Conservation (phyloP, 768 basidiomycete species). For the Boletus subparvulus region DNA sequence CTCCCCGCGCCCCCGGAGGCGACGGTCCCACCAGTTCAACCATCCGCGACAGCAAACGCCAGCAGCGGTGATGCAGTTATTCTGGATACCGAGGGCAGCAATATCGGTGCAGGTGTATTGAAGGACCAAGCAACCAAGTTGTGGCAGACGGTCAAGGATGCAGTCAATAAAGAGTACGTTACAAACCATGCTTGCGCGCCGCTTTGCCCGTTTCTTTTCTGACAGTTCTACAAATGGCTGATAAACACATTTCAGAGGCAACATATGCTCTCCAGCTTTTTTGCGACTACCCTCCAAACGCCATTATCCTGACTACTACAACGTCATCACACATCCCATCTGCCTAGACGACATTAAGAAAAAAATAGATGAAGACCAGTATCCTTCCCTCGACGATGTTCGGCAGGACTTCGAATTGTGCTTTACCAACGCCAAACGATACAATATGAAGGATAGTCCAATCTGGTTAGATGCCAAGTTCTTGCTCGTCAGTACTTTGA, state of each 20-base stretch:
- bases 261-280: slow-evolving; percentile 62
- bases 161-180: slow-evolving; percentile 86
- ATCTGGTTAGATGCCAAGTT: slow-evolving; percentile 85
- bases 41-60: slow-evolving; percentile 33
- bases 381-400: slow-evolving; percentile 64
- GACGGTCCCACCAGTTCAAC: slow-evolving; percentile 34
- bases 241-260: slow-evolving; percentile 50
- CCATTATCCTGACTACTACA: slow-evolving; percentile 85
- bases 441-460: slow-evolving; percentile 75
- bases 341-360: slow-evolving; percentile 88
- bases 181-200: slow-evolving; percentile 39
- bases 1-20: slow-evolving; percentile 40
- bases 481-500: slow-evolving; percentile 56
- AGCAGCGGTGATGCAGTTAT: slow-evolving; percentile 23
- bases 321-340: slow-evolving; percentile 75
- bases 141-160: slow-evolving; percentile 80
- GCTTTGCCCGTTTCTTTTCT: slow-evolving; percentile 44
- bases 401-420: slow-evolving; percentile 73
- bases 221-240: slow-evolving; percentile 34
- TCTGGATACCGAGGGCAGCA: slow-evolving; percentile 22
- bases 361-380: slow-evolving; percentile 58
- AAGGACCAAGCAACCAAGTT: slow-evolving; percentile 68
- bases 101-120: slow-evolving; percentile 36
- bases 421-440: slow-evolving; percentile 79
- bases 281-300: slow-evolving; percentile 68